These are phyloP conservation scores for Triticum aestivum DNA, from an alignment of 176 grass and related monocot species.

Conservation along the genomic window DNA sequence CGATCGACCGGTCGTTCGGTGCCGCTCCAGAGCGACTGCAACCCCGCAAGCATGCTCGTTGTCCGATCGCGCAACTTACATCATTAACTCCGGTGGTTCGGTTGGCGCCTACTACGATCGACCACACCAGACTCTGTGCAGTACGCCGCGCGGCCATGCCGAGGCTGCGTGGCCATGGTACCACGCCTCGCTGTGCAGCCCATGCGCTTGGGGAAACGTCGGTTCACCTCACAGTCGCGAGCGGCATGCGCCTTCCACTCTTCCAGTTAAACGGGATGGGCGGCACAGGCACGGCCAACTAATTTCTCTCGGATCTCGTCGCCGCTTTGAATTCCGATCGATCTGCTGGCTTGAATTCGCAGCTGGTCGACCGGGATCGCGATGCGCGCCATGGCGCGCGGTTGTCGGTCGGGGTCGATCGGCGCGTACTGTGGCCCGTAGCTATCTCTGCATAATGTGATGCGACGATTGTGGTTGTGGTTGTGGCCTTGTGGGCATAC, in stretches of 20 bases:
- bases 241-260: neutral
- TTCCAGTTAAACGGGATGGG: neutral
- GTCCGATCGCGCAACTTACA: neutral
- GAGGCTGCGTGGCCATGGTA: neutral
- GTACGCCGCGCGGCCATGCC: neutral
- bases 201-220: neutral
- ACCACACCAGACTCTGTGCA: neutral
- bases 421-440: slow-evolving; percentile 6
- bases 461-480: neutral
- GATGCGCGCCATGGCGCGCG: neutral
- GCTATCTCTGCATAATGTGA: neutral
- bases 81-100: neutral
- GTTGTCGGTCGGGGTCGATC: neutral
- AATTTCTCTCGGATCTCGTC: neutral
- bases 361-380: slow-evolving; percentile 16
- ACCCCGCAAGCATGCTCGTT: no score
- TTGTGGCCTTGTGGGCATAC: neutral
- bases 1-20: no score
- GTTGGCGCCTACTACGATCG: slow-evolving; percentile 3
- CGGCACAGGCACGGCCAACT: neutral
- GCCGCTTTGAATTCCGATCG: neutral
- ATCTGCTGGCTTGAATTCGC: neutral
- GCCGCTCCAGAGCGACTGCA: no score
- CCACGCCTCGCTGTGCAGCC: neutral
- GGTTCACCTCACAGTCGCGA: no score